These are phyloP conservation scores for Rutstroemia sp. DNA, from an alignment of 2,329 filamentous ascomycete species.

Conservation along the genomic window DNA sequence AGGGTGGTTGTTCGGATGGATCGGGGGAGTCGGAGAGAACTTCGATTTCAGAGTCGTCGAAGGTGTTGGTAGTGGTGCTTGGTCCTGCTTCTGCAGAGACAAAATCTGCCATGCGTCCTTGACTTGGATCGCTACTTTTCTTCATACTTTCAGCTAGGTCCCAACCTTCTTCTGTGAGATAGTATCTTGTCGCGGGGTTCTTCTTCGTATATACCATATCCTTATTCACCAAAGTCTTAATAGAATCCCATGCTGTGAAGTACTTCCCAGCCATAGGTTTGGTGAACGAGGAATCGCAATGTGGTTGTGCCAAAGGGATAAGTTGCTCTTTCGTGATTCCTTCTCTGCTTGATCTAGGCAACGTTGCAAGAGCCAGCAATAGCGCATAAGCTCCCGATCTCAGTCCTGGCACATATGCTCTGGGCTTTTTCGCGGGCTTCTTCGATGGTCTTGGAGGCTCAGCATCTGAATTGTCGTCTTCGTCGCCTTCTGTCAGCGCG, in stretches of 20 bases:
- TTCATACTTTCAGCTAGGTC: conserved; percentile 62
- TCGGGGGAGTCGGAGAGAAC: background rate
- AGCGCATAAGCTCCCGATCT: conserved; percentile 72
- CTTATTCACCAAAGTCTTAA: conserved; percentile 67
- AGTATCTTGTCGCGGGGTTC: conserved; percentile 59
- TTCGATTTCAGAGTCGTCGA: conserved; percentile 10
- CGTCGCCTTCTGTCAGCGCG: background rate
- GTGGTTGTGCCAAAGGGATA: conserved; percentile 60
- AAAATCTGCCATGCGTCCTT: conserved; percentile 15
- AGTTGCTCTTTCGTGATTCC: conserved; percentile 62
- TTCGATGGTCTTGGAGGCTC: conserved; percentile 36
- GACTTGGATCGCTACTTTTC: conserved; percentile 31
- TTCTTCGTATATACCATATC: conserved; percentile 67
- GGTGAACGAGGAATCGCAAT: conserved; percentile 68
- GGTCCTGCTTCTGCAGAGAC: background rate
- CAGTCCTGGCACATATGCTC: conserved; percentile 63
- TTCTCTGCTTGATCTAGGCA: conserved; percentile 45
- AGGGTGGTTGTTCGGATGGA: background rate
- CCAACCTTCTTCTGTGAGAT: conserved; percentile 71
- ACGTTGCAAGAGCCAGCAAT: conserved; percentile 55
- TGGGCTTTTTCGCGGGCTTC: conserved; percentile 43
- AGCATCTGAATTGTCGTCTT: conserved; percentile 2
- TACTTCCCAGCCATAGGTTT: conserved; percentile 58
- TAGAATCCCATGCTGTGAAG: conserved; percentile 77
- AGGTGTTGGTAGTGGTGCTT: background rate